These are phyloP conservation scores for Salix viminalis DNA, from an alignment of 345 rosid species.

Conservation along the genomic window DNA sequence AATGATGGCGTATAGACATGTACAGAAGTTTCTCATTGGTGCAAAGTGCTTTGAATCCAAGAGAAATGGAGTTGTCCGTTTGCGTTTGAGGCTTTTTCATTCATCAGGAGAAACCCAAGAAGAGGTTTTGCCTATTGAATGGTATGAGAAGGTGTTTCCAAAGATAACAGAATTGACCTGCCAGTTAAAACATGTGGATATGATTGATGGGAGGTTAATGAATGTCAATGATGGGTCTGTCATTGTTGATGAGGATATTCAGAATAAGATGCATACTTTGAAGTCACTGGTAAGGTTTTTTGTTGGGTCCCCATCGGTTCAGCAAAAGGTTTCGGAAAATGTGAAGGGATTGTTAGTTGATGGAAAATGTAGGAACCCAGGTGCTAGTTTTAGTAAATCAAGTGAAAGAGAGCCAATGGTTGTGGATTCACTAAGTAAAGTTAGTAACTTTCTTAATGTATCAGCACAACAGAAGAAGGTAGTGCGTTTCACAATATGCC, in stretches of 20 bases:
- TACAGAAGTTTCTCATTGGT: slow-evolving; percentile 9
- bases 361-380: slow-evolving; percentile 10
- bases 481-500: slow-evolving; percentile 49
- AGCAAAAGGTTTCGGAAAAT: slow-evolving; percentile 36
- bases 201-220: slow-evolving; percentile 49
- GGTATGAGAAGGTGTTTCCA: slow-evolving; percentile 49
- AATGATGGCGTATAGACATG: slow-evolving; percentile 19
- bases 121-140: slow-evolving; percentile 32
- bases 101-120: slow-evolving; percentile 28
- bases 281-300: slow-evolving; percentile 63
- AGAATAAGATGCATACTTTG: slow-evolving; percentile 40
- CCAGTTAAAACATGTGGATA: slow-evolving; percentile 45
- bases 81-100: slow-evolving; percentile 29
- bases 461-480: slow-evolving; percentile 69
- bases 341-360: slow-evolving; percentile 5
- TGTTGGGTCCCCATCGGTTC: slow-evolving; percentile 58
- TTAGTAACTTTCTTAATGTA: slow-evolving; percentile 48
- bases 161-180: slow-evolving; percentile 41
- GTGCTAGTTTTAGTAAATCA: slow-evolving; percentile 33
- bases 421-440: slow-evolving; percentile 54
- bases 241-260: slow-evolving; percentile 37
- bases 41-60: slow-evolving; percentile 4
- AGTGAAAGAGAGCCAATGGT: slow-evolving; percentile 52
- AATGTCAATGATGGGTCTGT: slow-evolving; percentile 36
- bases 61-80: slow-evolving; percentile 14